Base-by-base conservation (phyloP, 352 stramenopile species). In the Phytophthora rubi region DNA sequence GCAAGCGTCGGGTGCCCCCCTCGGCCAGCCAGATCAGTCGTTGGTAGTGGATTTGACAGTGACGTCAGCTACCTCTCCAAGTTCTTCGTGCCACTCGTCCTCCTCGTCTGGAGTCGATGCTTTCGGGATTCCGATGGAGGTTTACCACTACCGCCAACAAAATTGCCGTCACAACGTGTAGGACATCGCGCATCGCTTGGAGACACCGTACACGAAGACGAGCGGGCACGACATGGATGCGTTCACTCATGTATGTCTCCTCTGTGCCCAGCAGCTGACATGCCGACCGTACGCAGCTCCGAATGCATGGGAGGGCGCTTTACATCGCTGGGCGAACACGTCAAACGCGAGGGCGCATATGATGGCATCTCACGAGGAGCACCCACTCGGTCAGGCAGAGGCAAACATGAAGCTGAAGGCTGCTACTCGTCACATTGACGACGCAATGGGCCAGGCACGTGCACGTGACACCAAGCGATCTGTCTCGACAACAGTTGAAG, bases 181-280 rank as follows among this genome's bases (percentile, higher is more conserved):
- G 54, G 37, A 52, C 4, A 18, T 60, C 4, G 37, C 54, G 4
- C 37, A 60, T n/a, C 54, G 10, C 15, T 18, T 60, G 54, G 37
- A 10, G 13, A n/a, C 8, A 21, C 54, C 21, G 18, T 51, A 60
- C 54, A 39, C 23, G 54, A 53, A 42, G 35, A 15, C 35, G 9
- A 60, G 10, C 3, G 37, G 7, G 2, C 54, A 51, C 12, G 35
- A 16, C 35, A 4, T 13, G 5, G 18, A 37, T 2, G 0, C 54
- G 39, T 53, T 37, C 54, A 60, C 54, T 7, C 35, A 60, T 30
- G 12, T 60, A 12, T 60, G 54, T n/a, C 37, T 60, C 4, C 18
- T 60, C 10, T 60, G 21, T 37, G 35, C 54, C 18, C n/a, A 52
- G 23, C 18, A 60, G 10, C 37, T 26, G 12, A 37, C n/a, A 0